Base-by-base conservation (phyloP, 1,284 basidiomycete species). In the Schizophyllum commune region DNA sequence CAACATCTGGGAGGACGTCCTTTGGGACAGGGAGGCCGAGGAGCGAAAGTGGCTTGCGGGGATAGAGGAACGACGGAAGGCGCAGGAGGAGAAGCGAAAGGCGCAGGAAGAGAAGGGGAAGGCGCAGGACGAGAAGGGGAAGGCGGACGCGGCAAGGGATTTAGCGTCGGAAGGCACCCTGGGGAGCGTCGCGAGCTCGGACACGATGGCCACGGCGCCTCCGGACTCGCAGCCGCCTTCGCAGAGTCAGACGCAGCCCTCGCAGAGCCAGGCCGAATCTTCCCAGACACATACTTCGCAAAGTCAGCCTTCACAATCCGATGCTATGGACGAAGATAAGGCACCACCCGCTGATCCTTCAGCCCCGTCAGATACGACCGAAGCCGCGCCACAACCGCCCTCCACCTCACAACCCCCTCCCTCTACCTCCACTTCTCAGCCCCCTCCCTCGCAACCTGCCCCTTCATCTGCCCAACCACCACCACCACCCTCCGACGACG, bases 1-100 rank as follows among this genome's bases (percentile, higher is more conserved):
- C 63, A 75, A 79, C 1, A 84, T 89, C 64, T 91, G 88, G 89
- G 85, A 88, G 60, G 89, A 91, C 65, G 83, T 89, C 1, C 75
- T 91, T 22, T 89, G 84, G 83, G 83, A 88, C 64, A 77, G 82
- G n/a, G 86, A 88, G 32, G 65, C 63, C 4, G 83, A 86, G 63
- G 82, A 83, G 53, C 79, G 80, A 61, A 75, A 27, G 27, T 27
- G 27, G 27, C 27, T 27, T 2, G 27, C 27, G 27, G 27, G 27
- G 27, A 27, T 27, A 5, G 27, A 27, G 27, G 3, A 27, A 5
- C 27, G 27, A 5, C 27, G 27, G 27, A 27, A 27, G 27, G 68
- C 58, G 65, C 60, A 55, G 60, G 67, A 65, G 57, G 68, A 66
- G 60, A 71, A 59, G 60, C 66, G 33, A 62, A 70, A 63, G 66